Conservation (phyloP, 2,329 filamentous ascomycete species). For the Aspergillus clavatus region DNA sequence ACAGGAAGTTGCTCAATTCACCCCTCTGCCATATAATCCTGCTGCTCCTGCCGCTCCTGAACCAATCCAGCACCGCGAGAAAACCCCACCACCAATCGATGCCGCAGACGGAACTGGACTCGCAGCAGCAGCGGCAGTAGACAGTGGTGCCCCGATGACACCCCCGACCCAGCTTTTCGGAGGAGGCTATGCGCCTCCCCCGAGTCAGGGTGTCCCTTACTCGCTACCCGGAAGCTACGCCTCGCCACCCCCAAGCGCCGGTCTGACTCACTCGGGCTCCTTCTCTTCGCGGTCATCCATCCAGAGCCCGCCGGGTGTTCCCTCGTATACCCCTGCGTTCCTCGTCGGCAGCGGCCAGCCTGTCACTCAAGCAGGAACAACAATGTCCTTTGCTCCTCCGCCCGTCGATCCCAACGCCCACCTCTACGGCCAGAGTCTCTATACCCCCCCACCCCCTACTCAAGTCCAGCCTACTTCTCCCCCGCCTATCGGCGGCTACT, state of each 20-base stretch:
- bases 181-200: constrained; percentile 21
- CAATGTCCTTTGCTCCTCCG: constrained; percentile 31
- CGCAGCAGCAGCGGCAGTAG: constrained; percentile 37
- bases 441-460: constrained; percentile 15
- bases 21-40: constrained; percentile 60
- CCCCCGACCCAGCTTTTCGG: constrained; percentile 23
- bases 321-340: constrained; percentile 27
- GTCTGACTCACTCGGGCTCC: constrained; percentile 22
- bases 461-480: constrained; percentile 18
- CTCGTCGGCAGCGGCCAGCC: constrained; percentile 10
- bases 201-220: constrained; percentile 20
- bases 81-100: constrained; percentile 60
- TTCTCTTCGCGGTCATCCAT: constrained; percentile 22
- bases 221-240: constrained; percentile 25
- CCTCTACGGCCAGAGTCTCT: constrained; percentile 29
- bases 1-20: constrained; percentile 34
- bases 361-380: constrained; percentile 15
- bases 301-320: constrained; percentile 22
- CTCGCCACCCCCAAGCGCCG: constrained; percentile 35
- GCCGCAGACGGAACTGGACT: constrained; percentile 46
- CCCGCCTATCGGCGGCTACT: constrained; percentile 35
- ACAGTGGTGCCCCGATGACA: constrained; percentile 32
- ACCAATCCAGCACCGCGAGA: constrained; percentile 60
- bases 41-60: constrained; percentile 62
- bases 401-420: constrained; percentile 34